Percentiles rank a stretch among this genome's conserved stretches.
These are phyloP conservation scores for Themeda triandra DNA, from an alignment of 176 grass and related monocot genomes.

Conservation along the genomic window DNA sequence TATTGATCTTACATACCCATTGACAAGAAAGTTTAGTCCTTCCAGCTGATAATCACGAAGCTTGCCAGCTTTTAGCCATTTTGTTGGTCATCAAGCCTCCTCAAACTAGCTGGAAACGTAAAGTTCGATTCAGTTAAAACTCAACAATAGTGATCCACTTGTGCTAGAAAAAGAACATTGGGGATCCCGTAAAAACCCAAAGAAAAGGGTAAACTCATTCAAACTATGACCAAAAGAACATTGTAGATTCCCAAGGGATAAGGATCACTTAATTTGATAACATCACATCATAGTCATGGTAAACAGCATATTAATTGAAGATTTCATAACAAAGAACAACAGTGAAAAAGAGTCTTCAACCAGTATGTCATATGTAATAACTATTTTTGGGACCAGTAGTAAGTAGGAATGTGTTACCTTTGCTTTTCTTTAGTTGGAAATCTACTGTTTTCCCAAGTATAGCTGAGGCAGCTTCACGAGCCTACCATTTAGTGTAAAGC, in stretches of 20 bases:
- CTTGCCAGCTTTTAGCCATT: conserved; percentile 93
- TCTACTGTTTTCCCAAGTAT: too few species aligned
- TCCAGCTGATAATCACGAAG: conserved; percentile 99
- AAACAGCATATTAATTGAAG: conserved; percentile 8
- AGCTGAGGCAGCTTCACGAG: too few species aligned
- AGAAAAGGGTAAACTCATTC: neutral
- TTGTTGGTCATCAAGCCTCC: conserved; percentile 93
- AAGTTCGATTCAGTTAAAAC: conserved; percentile 10
- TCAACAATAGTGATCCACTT: neutral
- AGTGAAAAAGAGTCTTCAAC: neutral
- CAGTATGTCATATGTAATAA: neutral
- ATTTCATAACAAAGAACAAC: conserved; percentile 22
- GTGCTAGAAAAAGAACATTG: neutral
- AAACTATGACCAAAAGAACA: neutral
- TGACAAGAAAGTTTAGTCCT: conserved; percentile 97
- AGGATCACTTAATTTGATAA: conserved; percentile 2
- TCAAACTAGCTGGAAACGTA: conserved; percentile 86
- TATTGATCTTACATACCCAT: conserved; percentile 55
- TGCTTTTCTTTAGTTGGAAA: too few species aligned
- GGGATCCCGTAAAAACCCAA: neutral
- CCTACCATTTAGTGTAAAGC: too few species aligned
- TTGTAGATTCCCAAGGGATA: neutral
- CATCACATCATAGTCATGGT: neutral
- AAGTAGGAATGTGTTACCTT: neutral
- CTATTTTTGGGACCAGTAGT: conserved; percentile 18